A percentile compares a stretch with the other conserved stretches of the same genome.
phyloP scores from a whole-genome alignment of 169 alveolate genomes.

The Neospora caninum region DNA sequence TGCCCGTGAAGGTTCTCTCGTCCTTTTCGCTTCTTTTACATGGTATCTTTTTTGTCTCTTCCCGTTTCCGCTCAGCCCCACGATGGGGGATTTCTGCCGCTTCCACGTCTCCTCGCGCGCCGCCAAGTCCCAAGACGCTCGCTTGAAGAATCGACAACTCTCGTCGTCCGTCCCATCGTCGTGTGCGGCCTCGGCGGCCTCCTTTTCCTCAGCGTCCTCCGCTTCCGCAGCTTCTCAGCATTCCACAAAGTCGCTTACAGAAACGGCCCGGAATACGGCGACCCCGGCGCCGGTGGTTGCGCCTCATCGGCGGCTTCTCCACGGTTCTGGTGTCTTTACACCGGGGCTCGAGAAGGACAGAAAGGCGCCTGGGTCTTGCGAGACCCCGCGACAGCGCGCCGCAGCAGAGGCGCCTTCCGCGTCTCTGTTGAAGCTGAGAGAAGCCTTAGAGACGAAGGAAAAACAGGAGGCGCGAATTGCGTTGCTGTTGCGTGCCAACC shows the following conservation, averaged over 20 bases:
- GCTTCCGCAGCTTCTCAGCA: neutral
- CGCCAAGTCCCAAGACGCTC: constrained; percentile 8
- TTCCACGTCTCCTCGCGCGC: constrained; percentile 46
- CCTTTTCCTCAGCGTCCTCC: neutral
- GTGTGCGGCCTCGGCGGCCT: neutral
- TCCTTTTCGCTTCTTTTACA: neutral
- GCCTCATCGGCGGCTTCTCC: constrained; percentile 19
- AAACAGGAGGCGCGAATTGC: neutral
- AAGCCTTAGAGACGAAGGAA: neutral
- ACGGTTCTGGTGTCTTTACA: neutral
- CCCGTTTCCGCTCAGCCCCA: constrained; percentile 42
- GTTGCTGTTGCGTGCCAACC: neutral
- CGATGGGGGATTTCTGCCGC: constrained; percentile 59
- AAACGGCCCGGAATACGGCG: neutral
- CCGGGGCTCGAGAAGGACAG: neutral
- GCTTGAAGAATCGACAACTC: neutral
- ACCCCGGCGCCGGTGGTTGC: neutral
- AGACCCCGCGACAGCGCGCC: neutral
- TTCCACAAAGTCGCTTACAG: too few relatives aligned
- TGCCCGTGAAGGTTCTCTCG: too few relatives aligned
- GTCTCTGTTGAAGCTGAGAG: constrained; percentile 2
- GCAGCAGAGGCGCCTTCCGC: neutral
- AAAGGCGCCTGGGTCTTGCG: neutral
- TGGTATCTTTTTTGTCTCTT: neutral
- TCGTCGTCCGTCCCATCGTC: neutral